A percentile compares a stretch with the other conserved stretches of the same genome.
These are phyloP conservation scores for Ophioceras dolichostomum DNA, from an alignment of 2,329 filamentous ascomycete genomes.

Conservation along the genomic window DNA sequence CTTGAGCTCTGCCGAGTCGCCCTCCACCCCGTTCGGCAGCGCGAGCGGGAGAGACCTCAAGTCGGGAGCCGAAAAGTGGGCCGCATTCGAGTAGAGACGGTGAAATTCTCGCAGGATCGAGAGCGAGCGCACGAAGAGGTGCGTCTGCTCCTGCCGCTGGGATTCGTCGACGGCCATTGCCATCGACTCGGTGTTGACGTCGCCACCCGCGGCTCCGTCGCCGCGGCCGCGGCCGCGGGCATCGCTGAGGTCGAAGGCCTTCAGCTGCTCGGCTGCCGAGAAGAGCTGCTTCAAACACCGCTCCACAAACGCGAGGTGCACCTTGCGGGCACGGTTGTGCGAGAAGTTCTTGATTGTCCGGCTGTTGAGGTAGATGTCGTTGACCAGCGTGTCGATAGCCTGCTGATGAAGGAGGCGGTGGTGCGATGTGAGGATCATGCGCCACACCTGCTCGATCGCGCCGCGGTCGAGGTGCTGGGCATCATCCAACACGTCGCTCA, in stretches of 20 bases:
- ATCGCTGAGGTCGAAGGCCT: too few relatives aligned
- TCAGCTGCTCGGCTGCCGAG: constrained; percentile 46
- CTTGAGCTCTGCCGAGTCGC: constrained; percentile 53
- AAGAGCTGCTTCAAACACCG: constrained; percentile 62
- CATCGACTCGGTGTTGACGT: constrained; percentile 41
- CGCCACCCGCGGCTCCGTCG: constrained; percentile 27
- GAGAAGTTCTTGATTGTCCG: constrained; percentile 35
- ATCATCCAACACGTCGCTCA: constrained; percentile 31
- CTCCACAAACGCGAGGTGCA: constrained; percentile 60
- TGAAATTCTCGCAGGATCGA: constrained; percentile 57
- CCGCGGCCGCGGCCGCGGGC: too few relatives aligned
- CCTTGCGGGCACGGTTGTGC: constrained; percentile 34
- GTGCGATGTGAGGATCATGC: constrained; percentile 60
- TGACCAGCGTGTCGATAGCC: constrained; percentile 59
- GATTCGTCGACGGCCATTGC: constrained; percentile 32
- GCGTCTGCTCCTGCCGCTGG: constrained; percentile 40
- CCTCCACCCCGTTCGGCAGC: constrained; percentile 39
- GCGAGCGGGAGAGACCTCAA: constrained; percentile 39
- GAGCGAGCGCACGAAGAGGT: constrained; percentile 56
- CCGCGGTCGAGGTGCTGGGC: constrained; percentile 37
- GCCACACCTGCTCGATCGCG: constrained; percentile 67
- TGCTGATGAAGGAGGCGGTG: constrained; percentile 51
- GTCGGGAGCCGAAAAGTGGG: constrained; percentile 47
- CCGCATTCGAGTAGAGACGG: constrained; percentile 48
- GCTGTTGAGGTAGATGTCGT: constrained; percentile 54